These are phyloP conservation scores for Phytophthora palmivora DNA, from an alignment of 352 stramenopile species.

Conservation along the genomic window DNA sequence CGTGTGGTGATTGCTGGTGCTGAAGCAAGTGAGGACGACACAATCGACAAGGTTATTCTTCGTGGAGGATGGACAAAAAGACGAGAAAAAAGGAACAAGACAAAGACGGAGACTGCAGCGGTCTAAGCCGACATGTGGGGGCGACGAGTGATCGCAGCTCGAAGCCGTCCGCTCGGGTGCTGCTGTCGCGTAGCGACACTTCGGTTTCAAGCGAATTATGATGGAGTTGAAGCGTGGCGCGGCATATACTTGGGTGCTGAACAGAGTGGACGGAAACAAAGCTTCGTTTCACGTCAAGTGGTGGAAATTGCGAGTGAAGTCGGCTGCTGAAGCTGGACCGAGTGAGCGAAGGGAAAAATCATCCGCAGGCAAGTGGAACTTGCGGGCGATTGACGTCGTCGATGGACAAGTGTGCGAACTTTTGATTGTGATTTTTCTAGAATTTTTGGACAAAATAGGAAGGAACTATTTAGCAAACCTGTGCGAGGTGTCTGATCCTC, in stretches of 20 bases:
- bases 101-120: slow-evolving; percentile 39
- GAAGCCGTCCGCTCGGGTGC: slow-evolving; percentile 22
- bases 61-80: slow-evolving; percentile 37
- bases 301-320: slow-evolving; percentile 21
- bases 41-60: slow-evolving; percentile 3
- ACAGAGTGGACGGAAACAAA: slow-evolving; percentile 24
- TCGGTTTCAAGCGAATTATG: slow-evolving; percentile 34
- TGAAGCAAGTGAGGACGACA: slow-evolving; percentile 31
- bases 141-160: slow-evolving; percentile 41
- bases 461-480: slow-evolving; percentile 53
- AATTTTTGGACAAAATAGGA: slow-evolving; percentile 62
- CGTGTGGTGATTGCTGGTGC: slow-evolving; percentile 37
- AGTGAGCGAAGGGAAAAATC: slow-evolving; percentile 31
- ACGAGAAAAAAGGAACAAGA: slow-evolving; percentile 39
- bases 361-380: slow-evolving; percentile 55
- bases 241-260: slow-evolving; percentile 16
- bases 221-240: slow-evolving; percentile 28
- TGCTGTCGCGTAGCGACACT: slow-evolving; percentile 23
- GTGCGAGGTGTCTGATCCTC: slow-evolving; percentile 13
- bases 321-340: slow-evolving; percentile 1
- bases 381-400: slow-evolving; percentile 38
- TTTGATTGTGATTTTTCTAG: slow-evolving; percentile 54
- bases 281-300: slow-evolving; percentile 35
- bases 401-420: slow-evolving; percentile 45
- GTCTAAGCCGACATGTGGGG: slow-evolving; percentile 31